Evolutionary conservation across 225 moss, liverwort and hornwort species (phyloP), one percentile per base, ranked within the genome.

Genomic region (Neckera pumila): DNA sequence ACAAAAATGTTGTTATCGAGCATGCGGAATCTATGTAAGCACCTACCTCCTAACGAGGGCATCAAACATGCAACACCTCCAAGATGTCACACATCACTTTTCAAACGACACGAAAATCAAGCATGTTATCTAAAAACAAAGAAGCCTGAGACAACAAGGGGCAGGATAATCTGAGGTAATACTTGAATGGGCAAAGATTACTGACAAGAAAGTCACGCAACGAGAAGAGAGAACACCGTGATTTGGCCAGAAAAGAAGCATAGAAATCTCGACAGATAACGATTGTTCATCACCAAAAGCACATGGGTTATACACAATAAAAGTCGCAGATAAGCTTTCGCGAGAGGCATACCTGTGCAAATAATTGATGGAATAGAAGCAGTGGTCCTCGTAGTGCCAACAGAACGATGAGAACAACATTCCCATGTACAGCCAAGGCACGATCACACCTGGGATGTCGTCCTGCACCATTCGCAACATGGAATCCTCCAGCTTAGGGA

Each of bases 341-440:
- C 69, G 47, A 82, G n/a, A 78, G 42, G 56, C 87, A 79, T 91
- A 97, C 97, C 97, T 93, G 90, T 97, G 97, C 87, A 97, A 90
- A 87, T 98, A 97, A 86, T 97, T 98, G 65, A 97, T 96, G 59
- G 98, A 98, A 86, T 98, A 98, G 91, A 98, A 96, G 88, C 97
- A 96, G 88, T 97, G 97, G 86, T 98, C 98, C 92, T 98, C 97
- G 73, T 98, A 98, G 95, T 96, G 97, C 98, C 97, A 98, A 91
- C 97, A 98, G 93, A 97, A 98, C 80, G 97, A 97, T 62, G 97
- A 97, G 86, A 98, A 98, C 70, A 98, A 86, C 98, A 98, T 98
- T 83, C 98, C 97, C 93, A 98, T 96, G 83, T 98, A 98, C 75
- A 98, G 92, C 98, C 98, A 98, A 80, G 98, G 97, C 72, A 98